Base-by-base conservation (phyloP, 1,284 basidiomycete genomes). In the Apiotrichum brassicae region DNA sequence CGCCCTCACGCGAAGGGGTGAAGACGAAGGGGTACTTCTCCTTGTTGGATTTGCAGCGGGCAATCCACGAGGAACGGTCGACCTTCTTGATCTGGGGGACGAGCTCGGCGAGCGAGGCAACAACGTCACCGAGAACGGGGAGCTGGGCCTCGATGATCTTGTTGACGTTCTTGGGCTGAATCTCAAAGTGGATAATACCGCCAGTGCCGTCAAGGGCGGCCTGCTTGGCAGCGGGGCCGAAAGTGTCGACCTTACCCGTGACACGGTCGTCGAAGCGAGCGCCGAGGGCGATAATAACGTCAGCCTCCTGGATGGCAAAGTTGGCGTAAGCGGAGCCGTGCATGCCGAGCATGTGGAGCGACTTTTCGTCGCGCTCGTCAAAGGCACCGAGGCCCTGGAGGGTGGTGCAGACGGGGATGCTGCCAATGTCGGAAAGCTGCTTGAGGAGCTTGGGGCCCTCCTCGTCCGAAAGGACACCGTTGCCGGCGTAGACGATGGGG, bases 181-280 rank as follows among this genome's bases (percentile, higher is more conserved):
- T 92, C 77, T 98, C 95, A 68, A 97, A 97, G 77, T 98, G 94
- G 65, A 98, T 93, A 76, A 98, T 97, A 48, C 94, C 95, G 24
- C 95, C 94, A 2, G 82, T 81, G 45, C 91, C 89, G 65, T 86
- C 80, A 3, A 81, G 76, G 4, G 94, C 92, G 13, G 94, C 94
- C 16, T 86, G 86, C 46, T 81, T 79, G 1, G 94, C 94, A 20
- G 84, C 87, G 24, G 94, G 94, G 0, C 91, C 94, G 63, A 98
- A 98, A 1, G 81, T 79, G 68, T 86, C 83, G 55, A 97, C 75
- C 70, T 86, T 93, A 53, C 92, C 91, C 4, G 94, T 98, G 14
- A 97, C 92, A 71, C 95, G 93, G 75, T 98, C 95, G 70, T 98
- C 94, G 73, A 98, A 98, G 46, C 94, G 83, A 16, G 83, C 90